These are phyloP conservation scores for Mortierella sp. DNA, from an alignment of 371 early-diverging fungal species.

Conservation along the genomic window DNA sequence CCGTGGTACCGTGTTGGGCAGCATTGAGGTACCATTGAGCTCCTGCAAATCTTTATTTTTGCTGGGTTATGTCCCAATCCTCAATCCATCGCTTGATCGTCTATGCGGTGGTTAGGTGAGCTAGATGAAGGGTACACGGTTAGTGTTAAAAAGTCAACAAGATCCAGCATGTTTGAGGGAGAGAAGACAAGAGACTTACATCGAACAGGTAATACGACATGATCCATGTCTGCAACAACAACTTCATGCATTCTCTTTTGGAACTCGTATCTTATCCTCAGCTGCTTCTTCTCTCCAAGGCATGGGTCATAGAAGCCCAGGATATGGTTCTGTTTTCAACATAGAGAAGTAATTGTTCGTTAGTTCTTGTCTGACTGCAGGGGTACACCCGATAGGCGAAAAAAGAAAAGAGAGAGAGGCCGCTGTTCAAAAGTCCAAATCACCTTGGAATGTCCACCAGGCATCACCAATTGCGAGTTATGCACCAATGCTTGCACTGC, in stretches of 20 bases:
- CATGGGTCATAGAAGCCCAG: slow-evolving; percentile 98
- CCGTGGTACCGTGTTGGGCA: too few relatives aligned
- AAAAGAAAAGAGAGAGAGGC: too few relatives aligned
- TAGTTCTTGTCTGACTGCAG: too few relatives aligned
- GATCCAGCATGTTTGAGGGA: too few relatives aligned
- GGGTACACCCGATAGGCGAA: too few relatives aligned
- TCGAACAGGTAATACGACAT: slow-evolving; percentile 88
- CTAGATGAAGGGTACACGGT: too few relatives aligned
- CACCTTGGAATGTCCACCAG: slow-evolving; percentile 89
- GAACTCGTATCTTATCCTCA: slow-evolving; percentile 88
- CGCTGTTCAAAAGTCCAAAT: background rate
- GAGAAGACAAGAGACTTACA: slow-evolving; percentile 61
- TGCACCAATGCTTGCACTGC: slow-evolving; percentile 87
- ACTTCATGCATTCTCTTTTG: slow-evolving; percentile 84
- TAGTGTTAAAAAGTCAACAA: too few relatives aligned
- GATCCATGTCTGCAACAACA: slow-evolving; percentile 79
- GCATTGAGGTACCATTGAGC: too few relatives aligned
- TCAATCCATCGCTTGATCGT: too few relatives aligned
- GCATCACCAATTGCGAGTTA: slow-evolving; percentile 87
- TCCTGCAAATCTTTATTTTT: too few relatives aligned
- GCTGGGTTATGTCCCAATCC: too few relatives aligned
- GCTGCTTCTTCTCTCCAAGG: slow-evolving; percentile 85
- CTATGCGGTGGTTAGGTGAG: too few relatives aligned
- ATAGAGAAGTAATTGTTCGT: background rate
- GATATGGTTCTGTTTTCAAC: slow-evolving; percentile 71